Conservation (phyloP, 352 stramenopile species). For the Globisporangium paroecandrum region DNA sequence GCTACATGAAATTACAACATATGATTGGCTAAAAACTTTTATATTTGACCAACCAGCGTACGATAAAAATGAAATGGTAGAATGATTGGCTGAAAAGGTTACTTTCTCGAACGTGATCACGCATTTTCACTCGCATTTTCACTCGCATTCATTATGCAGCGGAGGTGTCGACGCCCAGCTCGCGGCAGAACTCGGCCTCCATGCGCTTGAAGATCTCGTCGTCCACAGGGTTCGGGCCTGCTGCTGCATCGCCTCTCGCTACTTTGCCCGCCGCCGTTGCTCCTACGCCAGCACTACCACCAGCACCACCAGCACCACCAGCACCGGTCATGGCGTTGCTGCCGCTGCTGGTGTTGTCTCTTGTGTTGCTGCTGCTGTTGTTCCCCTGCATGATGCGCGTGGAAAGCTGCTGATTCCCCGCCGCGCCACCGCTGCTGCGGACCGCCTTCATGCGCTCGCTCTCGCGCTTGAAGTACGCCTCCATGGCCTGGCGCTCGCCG, state of each 20-base stretch:
- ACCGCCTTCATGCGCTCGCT: constrained; percentile 73
- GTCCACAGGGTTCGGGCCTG: constrained; percentile 20
- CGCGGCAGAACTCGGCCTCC: constrained; percentile 72
- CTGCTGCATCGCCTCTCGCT: not conserved
- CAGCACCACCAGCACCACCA: too few species aligned
- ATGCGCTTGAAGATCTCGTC: constrained; percentile 78
- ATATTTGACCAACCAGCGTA: not conserved
- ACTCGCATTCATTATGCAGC: constrained; percentile 11
- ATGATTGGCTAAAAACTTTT: not conserved
- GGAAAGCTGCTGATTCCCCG: constrained; percentile 10
- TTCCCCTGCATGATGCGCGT: constrained; percentile 20
- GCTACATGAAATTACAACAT: not conserved
- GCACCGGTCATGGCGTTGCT: constrained; percentile 10
- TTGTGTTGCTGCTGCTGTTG: constrained; percentile 18
- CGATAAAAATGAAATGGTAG: not conserved
- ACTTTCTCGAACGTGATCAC: not conserved
- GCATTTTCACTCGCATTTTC: not conserved
- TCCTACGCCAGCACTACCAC: not conserved
- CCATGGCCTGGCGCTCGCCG: constrained; percentile 81
- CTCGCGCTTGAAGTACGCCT: constrained; percentile 89
- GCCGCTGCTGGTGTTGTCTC: constrained; percentile 26
- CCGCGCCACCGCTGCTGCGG: constrained; percentile 17
- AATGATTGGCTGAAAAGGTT: not conserved
- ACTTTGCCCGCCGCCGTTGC: not conserved
- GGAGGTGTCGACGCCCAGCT: constrained; percentile 54